Conservation (phyloP, 2,329 filamentous ascomycete genomes). For the Alternaria sp. region DNA sequence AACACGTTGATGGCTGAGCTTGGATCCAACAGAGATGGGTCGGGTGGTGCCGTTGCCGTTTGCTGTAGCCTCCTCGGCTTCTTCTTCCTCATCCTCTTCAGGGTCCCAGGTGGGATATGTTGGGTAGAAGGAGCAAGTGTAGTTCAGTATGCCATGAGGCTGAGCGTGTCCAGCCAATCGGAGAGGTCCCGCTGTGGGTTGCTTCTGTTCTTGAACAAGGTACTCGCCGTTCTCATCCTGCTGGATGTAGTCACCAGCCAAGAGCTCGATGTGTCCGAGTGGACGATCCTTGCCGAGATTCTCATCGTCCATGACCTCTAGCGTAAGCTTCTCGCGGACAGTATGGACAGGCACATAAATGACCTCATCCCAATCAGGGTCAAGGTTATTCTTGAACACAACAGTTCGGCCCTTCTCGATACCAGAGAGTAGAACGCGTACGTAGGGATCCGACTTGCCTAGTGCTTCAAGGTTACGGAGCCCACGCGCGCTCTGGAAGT, state of each 20-base stretch:
- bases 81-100: conserved; percentile 75
- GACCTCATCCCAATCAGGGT: conserved; percentile 95
- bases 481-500: conserved; percentile 83
- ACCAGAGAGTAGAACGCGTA: conserved; percentile 85
- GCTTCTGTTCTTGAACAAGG: conserved; percentile 78
- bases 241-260: conserved; percentile 78
- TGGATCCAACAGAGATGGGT: conserved; percentile 32
- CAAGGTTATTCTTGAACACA: conserved; percentile 93
- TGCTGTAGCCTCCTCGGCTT: conserved; percentile 38
- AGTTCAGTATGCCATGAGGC: conserved; percentile 81
- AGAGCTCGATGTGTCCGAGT: conserved; percentile 80
- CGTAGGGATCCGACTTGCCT: conserved; percentile 97
- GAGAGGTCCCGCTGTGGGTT: conserved; percentile 70
- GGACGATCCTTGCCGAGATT: conserved; percentile 89
- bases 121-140: conserved; percentile 89
- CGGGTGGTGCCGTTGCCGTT: conserved; percentile 36
- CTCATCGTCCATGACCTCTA: conserved; percentile 98
- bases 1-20: conserved; percentile 25
- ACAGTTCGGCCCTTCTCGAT: conserved; percentile 92
- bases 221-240: conserved; percentile 85
- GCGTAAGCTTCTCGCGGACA: conserved; percentile 78
- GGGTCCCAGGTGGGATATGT: conserved; percentile 87
- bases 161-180: conserved; percentile 75
- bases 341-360: conserved; percentile 93
- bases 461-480: conserved; percentile 93